Base-by-base conservation (phyloP, 257 asterid species). In the Osmanthus fragrans region DNA sequence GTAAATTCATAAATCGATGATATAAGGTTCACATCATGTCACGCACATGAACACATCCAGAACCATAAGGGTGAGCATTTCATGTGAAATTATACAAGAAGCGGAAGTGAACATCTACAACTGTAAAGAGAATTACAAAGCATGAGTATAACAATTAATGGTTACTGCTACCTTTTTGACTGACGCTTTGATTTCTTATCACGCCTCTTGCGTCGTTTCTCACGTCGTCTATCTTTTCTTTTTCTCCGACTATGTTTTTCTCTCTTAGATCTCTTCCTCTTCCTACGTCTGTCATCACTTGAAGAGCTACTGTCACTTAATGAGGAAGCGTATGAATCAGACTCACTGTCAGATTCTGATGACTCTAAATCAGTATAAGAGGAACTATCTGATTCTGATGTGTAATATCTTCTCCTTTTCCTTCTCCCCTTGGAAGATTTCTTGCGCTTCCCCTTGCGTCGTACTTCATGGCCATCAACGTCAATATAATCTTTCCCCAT, bases 361-460 rank as follows among this genome's bases (percentile, higher is more conserved):
- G 97, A 86, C 65, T 95, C 97, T 2, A 78, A 49, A 42, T 93
- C 95, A 25, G 90, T 84, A 60, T 90, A 97, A 18, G 97, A 78
- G 42, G 96, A 86, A 79, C 91, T 93, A 29, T 93, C 97, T 40
- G 98, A 96, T 37, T 96, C 99, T 10, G 99, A 90, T 27, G 95
- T 82, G 77, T 86, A 90, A 74, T 93, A 85, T 85, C 86, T 87
- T 88, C 95, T 87, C 77, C 93, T 90, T 82, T 86, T 96, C 88
- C 94, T 89, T 84, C 85, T 90, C 82, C 79, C 92, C 83, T 84
- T 90, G 1, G 90, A 85, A 51, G 97, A 84, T 81, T 87, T 96
- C 84, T 86, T 96, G 90, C 88, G 97, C 91, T 86, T 96, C 71
- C 91, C 89, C 79, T 88, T 89, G 71, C 84, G 89, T 36, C 84